These are phyloP conservation scores for Truncatella angustata DNA, from an alignment of 2,329 filamentous ascomycete genomes.

Conservation along the genomic window DNA sequence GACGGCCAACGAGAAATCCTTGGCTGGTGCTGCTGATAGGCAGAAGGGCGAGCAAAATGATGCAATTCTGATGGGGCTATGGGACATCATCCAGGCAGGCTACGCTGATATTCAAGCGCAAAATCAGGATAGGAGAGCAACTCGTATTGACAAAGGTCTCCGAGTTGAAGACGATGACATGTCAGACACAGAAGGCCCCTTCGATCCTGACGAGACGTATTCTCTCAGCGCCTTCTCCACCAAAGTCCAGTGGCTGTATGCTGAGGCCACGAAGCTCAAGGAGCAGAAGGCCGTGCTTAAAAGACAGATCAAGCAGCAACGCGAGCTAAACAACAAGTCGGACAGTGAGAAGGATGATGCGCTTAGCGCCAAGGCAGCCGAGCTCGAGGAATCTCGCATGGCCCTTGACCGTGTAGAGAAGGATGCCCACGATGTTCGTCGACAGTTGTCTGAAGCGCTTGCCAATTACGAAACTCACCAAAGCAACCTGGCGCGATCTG, in stretches of 20 bases:
- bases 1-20: slow-evolving; percentile 31
- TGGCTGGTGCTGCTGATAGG: slow-evolving; percentile 27
- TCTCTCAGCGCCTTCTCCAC: slow-evolving; percentile 73
- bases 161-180: slow-evolving; percentile 59
- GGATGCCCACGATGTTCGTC: slow-evolving; percentile 38
- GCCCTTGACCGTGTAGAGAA: slow-evolving; percentile 28
- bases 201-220: slow-evolving; percentile 60
- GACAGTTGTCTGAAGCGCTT: slow-evolving; percentile 47
- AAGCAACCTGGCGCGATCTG: slow-evolving; percentile 28
- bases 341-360: slow-evolving; percentile 69
- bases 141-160: slow-evolving; percentile 55
- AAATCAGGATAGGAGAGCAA: slow-evolving; percentile 51
- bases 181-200: slow-evolving; percentile 61
- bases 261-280: slow-evolving; percentile 71
- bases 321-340: slow-evolving; percentile 85
- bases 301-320: slow-evolving; percentile 92
- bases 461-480: slow-evolving; percentile 44
- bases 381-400: slow-evolving; percentile 45
- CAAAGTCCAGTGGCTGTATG: slow-evolving; percentile 77
- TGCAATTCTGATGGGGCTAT: slow-evolving; percentile 50
- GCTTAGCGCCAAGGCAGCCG: slow-evolving; percentile 55
- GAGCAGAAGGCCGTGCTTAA: slow-evolving; percentile 89
- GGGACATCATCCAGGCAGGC: slow-evolving; percentile 56
- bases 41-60: slow-evolving; percentile 56
- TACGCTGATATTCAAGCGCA: slow-evolving; percentile 54